Evolutionary conservation across 805 yeast species (phyloP).

Genomic region (Lipomyces lipofer): DNA sequence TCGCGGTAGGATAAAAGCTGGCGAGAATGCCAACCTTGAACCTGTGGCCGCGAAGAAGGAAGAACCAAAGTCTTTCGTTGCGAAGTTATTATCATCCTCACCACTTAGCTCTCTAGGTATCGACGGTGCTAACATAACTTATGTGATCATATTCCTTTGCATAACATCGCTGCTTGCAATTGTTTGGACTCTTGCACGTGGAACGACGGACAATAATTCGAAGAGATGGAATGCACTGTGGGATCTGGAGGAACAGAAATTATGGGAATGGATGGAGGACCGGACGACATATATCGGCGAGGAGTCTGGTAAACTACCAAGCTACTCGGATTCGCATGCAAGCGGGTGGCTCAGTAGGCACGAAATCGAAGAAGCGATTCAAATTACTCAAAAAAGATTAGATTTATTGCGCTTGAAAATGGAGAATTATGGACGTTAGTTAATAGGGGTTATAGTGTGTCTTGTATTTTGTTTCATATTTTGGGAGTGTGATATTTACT

Average conservation of each 20-base stretch:
- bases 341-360: slow-evolving; percentile 38
- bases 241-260: slow-evolving; percentile 51
- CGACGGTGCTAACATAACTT: slow-evolving; percentile 19
- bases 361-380: slow-evolving; percentile 51
- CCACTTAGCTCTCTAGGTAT: background rate
- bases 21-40: background rate
- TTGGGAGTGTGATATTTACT: background rate
- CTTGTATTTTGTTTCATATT: background rate
- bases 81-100: background rate
- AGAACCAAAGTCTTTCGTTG: background rate
- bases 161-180: background rate
- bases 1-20: slow-evolving; percentile 10
- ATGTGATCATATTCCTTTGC: slow-evolving; percentile 11
- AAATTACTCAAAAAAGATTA: slow-evolving; percentile 47
- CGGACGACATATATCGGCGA: slow-evolving; percentile 40
- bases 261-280: slow-evolving; percentile 74
- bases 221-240: slow-evolving; percentile 13
- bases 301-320: slow-evolving; percentile 30
- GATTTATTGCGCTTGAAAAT: slow-evolving; percentile 30
- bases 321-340: background rate
- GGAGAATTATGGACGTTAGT: slow-evolving; percentile 3
- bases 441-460: background rate
- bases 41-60: background rate
- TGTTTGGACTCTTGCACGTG: background rate
- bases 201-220: background rate